Conservation (phyloP, 1,284 basidiomycete genomes). For the Pseudozyma flocculosa region DNA sequence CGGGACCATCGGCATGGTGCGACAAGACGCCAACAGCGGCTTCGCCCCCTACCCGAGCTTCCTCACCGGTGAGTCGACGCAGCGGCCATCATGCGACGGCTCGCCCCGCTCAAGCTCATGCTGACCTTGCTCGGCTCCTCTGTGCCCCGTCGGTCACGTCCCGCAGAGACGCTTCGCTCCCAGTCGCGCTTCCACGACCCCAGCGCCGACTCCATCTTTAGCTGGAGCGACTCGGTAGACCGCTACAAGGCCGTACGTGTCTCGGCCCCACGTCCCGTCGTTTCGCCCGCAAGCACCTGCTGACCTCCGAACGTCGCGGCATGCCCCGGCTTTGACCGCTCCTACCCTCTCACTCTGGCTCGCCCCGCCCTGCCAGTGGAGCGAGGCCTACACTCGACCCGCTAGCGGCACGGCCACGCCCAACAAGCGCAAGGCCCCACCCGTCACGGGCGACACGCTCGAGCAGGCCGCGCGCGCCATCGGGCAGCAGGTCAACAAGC, state of each 20-base stretch:
- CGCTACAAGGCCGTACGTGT: conserved; percentile 40
- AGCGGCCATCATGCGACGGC: no score
- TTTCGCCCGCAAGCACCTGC: background rate
- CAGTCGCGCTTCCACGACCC: conserved; percentile 84
- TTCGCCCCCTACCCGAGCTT: conserved; percentile 86
- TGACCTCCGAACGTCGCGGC: no score
- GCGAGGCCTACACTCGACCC: conserved; percentile 41
- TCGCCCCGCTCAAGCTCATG: no score
- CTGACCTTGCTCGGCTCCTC: no score
- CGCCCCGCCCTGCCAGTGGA: conserved; percentile 15
- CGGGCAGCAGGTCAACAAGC: background rate
- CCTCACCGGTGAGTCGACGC: conserved; percentile 61
- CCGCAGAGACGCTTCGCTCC: conserved; percentile 68
- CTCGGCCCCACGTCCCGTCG: background rate
- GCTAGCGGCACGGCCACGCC: conserved; percentile 13
- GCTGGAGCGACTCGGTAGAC: conserved; percentile 49
- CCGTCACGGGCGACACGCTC: background rate
- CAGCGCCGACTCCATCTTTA: conserved; percentile 46
- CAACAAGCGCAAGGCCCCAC: background rate
- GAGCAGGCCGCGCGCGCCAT: background rate
- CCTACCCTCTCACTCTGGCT: background rate
- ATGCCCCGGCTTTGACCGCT: background rate
- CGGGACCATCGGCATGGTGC: conserved; percentile 68
- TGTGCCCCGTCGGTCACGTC: background rate
- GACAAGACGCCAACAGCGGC: conserved; percentile 62